phyloP scores from a whole-genome alignment of 1,139 yeast genomes.

The Magnusiomyces fungicola region DNA sequence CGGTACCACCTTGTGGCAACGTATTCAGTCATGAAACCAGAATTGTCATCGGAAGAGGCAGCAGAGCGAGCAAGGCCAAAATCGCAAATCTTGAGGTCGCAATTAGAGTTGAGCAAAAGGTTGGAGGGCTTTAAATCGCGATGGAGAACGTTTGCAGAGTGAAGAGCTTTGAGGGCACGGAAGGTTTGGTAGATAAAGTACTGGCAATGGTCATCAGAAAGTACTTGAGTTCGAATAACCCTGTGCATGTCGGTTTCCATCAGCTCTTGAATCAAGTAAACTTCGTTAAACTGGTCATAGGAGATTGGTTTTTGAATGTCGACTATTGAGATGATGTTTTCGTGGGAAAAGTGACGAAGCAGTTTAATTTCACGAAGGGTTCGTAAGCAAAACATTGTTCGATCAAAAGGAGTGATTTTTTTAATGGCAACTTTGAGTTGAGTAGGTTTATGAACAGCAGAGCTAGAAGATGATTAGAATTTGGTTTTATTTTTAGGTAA shows the following conservation, averaged over 20 bases:
- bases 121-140: slow-evolving; percentile 91
- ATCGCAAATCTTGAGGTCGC: slow-evolving; percentile 91
- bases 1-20: slow-evolving; percentile 98
- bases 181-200: slow-evolving; percentile 87
- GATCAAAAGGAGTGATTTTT: slow-evolving; percentile 88
- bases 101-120: slow-evolving; percentile 76
- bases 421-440: slow-evolving; percentile 90
- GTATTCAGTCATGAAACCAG: slow-evolving; percentile 85
- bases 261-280: slow-evolving; percentile 85
- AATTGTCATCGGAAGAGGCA: slow-evolving; percentile 48
- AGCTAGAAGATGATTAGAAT: slow-evolving; percentile 25
- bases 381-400: slow-evolving; percentile 84
- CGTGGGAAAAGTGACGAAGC: slow-evolving; percentile 81
- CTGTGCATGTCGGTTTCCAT: slow-evolving; percentile 95
- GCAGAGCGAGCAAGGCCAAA: slow-evolving; percentile 80
- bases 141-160: slow-evolving; percentile 84
- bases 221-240: slow-evolving; percentile 76
- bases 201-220: slow-evolving; percentile 89
- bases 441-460: slow-evolving; percentile 83
- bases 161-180: slow-evolving; percentile 84
- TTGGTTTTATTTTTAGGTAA: no score
- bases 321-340: slow-evolving; percentile 80
- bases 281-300: slow-evolving; percentile 73
- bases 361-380: slow-evolving; percentile 86
- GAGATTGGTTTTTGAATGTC: slow-evolving; percentile 85